Evolutionary conservation across 495 filamentous ascomycete genomes (phyloP).

Genomic region (Aspergillus sclerotiicarbonarius): DNA sequence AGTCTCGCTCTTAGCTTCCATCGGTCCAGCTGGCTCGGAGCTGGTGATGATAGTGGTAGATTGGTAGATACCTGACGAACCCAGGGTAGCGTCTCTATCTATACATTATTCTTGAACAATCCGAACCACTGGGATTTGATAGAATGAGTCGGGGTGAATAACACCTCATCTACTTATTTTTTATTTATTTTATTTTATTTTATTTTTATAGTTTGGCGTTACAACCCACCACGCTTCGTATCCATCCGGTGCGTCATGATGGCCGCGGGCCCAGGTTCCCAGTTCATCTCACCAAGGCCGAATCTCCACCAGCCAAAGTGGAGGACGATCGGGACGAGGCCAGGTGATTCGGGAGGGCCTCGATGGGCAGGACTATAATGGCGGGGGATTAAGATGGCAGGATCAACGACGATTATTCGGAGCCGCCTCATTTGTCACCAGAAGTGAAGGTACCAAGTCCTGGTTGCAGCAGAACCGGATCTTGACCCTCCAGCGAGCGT

Average conservation of each 20-base stretch:
- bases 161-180: too few species aligned
- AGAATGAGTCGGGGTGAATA: too few species aligned
- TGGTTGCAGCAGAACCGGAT: conserved; percentile 4
- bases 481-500: neutral
- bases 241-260: neutral
- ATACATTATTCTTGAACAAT: too few species aligned
- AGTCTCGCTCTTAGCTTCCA: neutral
- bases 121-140: too few species aligned
- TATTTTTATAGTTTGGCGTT: too few species aligned
- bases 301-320: conserved; percentile 12
- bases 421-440: neutral
- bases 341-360: conserved; percentile 5
- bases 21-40: neutral
- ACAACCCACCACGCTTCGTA: neutral
- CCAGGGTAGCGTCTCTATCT: neutral
- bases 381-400: neutral
- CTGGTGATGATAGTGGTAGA: neutral
- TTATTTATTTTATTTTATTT: too few species aligned
- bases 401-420: conserved; percentile 2
- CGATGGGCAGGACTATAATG: neutral
- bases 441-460: neutral
- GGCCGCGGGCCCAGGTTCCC: neutral
- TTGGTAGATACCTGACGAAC: neutral
- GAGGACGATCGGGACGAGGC: conserved; percentile 15
- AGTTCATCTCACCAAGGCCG: neutral